Evolutionary conservation across 345 rosid species (phyloP).

Genomic region (Heritiera fomes): DNA sequence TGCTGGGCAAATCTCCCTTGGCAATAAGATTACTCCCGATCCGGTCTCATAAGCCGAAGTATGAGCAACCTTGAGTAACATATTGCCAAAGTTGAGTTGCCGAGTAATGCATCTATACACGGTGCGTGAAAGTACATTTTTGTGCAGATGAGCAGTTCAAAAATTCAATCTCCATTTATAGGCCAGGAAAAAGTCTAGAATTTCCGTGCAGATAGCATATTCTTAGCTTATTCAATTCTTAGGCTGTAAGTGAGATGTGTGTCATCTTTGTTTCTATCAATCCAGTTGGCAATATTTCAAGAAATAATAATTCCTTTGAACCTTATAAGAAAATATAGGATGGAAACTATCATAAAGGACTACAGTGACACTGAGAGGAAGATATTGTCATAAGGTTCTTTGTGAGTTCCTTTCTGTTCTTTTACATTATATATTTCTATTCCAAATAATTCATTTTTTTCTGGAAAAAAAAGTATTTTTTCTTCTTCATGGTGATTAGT

Average conservation of each 20-base stretch:
- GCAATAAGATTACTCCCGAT: constrained; percentile 27
- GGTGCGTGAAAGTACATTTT: constrained; percentile 4
- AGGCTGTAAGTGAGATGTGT: background rate
- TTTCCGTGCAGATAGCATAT: constrained; percentile 26
- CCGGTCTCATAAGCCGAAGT: background rate
- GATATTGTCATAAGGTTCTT: background rate
- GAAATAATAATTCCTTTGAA: background rate
- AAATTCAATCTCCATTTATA: background rate
- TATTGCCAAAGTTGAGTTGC: constrained; percentile 44
- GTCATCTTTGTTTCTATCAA: background rate
- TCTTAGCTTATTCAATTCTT: constrained; percentile 23
- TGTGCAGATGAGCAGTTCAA: background rate
- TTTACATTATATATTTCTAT: background rate
- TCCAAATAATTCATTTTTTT: background rate
- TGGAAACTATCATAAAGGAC: background rate
- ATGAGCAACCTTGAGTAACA: constrained; percentile 16
- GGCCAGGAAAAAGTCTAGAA: background rate
- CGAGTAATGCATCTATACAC: constrained; percentile 27
- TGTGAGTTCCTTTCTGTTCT: background rate
- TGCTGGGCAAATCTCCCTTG: background rate
- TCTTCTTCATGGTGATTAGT: background rate
- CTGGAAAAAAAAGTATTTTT: background rate
- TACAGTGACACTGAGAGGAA: background rate
- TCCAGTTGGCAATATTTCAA: background rate
- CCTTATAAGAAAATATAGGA: background rate